Base-by-base conservation (phyloP, 208 protist genomes). In the Trypanosoma congolense region DNA sequence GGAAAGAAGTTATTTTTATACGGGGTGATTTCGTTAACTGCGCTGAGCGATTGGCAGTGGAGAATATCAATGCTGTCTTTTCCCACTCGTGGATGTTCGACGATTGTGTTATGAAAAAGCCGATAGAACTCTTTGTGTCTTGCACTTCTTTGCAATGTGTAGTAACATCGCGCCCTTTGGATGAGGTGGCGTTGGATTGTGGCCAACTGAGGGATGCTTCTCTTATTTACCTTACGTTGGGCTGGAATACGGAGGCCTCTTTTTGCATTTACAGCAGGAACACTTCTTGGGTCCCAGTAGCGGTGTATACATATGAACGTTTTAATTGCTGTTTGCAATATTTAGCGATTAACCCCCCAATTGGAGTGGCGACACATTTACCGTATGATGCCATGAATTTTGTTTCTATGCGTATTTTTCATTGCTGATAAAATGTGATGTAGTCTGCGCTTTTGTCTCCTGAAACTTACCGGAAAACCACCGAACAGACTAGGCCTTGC, bases 11-110 rank as follows among this genome's bases (percentile, higher is more conserved):
- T 36, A 52, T 84, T 4, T 93, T 80, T 77, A 42, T 88, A 19
- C 56, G 87, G 42, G 65, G 77, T 33, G 80, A 93, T 52, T 47
- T 93, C 6, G 76, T 81, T 1, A 58, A 80, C n/a, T 88, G 70
- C 33, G 49, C 77, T 3, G 43, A 52, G 24, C 58, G 33, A 25
- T 64, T 93, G 24, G 55, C 25, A 43, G 62, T 82, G 26, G 68
- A 82, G 31, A 72, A 72, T 5, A 79, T 93, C 1, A 93, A 75
- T 46, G 80, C 84, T 16, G 51, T 93, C 22, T 90, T 93, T 43
- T 76, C 77, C 1, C 81, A 88, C 47, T 90, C 79, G 4, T 90
- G 80, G 77, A 88, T 88, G 80, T 87, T 93, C 62, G 85, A 93
- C 41, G 75, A 93, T 46, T 65, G 73, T 18, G 62, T 90, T 19